Percentiles rank a stretch among this genome's conserved stretches.
Evolutionary conservation across 768 basidiomycete genomes (phyloP).

Genomic region (Rhizopogon vinicolor): DNA sequence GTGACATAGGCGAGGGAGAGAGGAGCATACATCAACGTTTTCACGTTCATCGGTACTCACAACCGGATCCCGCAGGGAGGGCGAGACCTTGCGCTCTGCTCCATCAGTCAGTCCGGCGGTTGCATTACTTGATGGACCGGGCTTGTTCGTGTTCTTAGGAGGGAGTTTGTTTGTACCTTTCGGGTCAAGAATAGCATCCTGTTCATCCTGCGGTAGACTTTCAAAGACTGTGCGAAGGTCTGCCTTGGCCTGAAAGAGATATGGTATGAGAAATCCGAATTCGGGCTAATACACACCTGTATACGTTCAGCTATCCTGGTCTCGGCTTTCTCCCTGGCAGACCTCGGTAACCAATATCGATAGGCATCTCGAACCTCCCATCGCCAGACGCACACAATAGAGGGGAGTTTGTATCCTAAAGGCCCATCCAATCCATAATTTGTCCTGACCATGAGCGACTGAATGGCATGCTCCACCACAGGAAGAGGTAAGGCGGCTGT

Average conservation of each 20-base stretch:
- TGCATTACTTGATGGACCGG: constrained; percentile 1
- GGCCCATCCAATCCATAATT: constrained; percentile 75
- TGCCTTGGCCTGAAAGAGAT: no score
- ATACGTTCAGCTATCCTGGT: constrained; percentile 57
- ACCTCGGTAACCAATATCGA: constrained; percentile 26
- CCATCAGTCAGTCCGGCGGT: not conserved
- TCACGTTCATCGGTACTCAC: constrained; percentile 25
- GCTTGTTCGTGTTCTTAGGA: constrained; percentile 29
- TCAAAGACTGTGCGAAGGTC: constrained; percentile 58
- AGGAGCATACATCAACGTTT: constrained; percentile 32
- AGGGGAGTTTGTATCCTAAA: constrained; percentile 49
- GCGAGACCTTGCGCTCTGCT: constrained; percentile 23
- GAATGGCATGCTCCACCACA: constrained; percentile 62
- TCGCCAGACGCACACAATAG: constrained; percentile 71
- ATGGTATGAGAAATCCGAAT: not conserved
- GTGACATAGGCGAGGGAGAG: not conserved
- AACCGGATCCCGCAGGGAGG: constrained; percentile 19
- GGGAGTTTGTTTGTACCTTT: constrained; percentile 33
- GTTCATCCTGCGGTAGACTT: constrained; percentile 53
- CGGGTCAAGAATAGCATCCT: constrained; percentile 48
- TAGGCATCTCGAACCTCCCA: constrained; percentile 75
- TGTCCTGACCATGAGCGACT: constrained; percentile 54
- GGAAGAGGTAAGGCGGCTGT: constrained; percentile 37
- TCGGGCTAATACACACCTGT: constrained; percentile 40
- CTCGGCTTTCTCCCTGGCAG: constrained; percentile 57